Percentiles rank a stretch among this genome's conserved stretches.
Conservation (phyloP, 2,329 filamentous ascomycete genomes). For the Cadophora luteo-olivacea region DNA sequence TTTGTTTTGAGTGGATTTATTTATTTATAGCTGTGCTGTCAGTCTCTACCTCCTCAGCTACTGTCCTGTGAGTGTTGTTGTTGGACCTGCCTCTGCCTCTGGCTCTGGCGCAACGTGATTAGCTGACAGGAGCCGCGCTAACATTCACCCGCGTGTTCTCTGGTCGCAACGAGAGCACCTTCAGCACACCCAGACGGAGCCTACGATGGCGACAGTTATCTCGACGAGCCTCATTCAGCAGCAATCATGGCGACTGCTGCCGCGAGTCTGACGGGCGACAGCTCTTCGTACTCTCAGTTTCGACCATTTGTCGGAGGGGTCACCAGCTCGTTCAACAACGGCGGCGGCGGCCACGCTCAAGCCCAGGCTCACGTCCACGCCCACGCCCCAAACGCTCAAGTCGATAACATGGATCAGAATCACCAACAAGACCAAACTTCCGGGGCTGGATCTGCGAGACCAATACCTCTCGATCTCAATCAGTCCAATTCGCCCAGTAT, state of each 20-base stretch:
- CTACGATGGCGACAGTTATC: constrained; percentile 38
- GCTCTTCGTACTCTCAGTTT: constrained; percentile 37
- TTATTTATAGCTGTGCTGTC: not conserved
- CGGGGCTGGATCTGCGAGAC: constrained; percentile 32
- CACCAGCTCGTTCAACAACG: constrained; percentile 6
- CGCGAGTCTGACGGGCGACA: constrained; percentile 33
- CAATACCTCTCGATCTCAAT: constrained; percentile 31
- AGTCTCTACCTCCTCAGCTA: no score
- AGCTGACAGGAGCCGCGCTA: not conserved
- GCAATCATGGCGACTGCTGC: constrained; percentile 41
- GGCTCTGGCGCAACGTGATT: not conserved
- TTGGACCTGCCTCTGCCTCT: not conserved
- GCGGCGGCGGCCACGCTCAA: constrained; percentile 9
- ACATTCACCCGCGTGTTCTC: constrained; percentile 8
- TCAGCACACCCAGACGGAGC: not conserved
- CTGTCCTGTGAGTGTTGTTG: not conserved
- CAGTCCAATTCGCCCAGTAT: constrained; percentile 45
- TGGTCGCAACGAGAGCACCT: constrained; percentile 14
- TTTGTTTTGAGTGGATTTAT: constrained; percentile 6
- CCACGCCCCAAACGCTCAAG: not conserved
- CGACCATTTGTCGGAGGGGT: constrained; percentile 35
- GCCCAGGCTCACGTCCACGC: not conserved
- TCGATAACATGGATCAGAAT: constrained; percentile 24
- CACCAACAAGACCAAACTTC: constrained; percentile 27
- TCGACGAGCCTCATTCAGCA: constrained; percentile 26